Evolutionary conservation across 257 asterid species (phyloP).

Genomic region (Nemophila menziesii): DNA sequence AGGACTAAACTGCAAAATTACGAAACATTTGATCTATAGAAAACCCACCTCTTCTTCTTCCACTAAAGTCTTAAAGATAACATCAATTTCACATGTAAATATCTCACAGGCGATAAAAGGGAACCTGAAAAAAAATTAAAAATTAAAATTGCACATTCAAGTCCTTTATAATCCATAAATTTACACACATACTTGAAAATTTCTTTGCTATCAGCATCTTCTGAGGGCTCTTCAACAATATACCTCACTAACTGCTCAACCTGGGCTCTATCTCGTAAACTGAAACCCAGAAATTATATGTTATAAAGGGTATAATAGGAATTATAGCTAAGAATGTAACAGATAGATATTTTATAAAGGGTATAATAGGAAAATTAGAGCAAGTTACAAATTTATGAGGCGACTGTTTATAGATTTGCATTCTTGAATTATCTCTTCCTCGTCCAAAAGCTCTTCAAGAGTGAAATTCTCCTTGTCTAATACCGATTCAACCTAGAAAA

Average conservation of each 20-base stretch:
- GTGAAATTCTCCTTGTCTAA: constrained; percentile 83
- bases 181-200: constrained; percentile 62
- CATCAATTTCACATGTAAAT: constrained; percentile 94
- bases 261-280: constrained; percentile 89
- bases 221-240: constrained; percentile 75
- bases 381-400: constrained; percentile 78
- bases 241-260: constrained; percentile 76
- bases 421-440: constrained; percentile 97
- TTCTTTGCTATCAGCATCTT: constrained; percentile 79
- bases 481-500: constrained; percentile 70
- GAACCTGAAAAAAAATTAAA: constrained; percentile 44
- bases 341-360: neutral
- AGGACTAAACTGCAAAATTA: neutral
- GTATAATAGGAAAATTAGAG: neutral
- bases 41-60: constrained; percentile 81
- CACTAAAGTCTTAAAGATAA: constrained; percentile 86
- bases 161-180: constrained; percentile 1
- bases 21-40: neutral
- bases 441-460: constrained; percentile 96
- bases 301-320: neutral
- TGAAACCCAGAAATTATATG: constrained; percentile 24
- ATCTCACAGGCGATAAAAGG: constrained; percentile 96
- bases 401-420: constrained; percentile 98
- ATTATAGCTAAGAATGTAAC: neutral
- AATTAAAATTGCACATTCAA: constrained; percentile 5